Percentiles rank a stretch among this genome's conserved stretches.
Evolutionary conservation across 1,139 yeast species (phyloP).

Genomic region (Geotrichum fermentans): DNA sequence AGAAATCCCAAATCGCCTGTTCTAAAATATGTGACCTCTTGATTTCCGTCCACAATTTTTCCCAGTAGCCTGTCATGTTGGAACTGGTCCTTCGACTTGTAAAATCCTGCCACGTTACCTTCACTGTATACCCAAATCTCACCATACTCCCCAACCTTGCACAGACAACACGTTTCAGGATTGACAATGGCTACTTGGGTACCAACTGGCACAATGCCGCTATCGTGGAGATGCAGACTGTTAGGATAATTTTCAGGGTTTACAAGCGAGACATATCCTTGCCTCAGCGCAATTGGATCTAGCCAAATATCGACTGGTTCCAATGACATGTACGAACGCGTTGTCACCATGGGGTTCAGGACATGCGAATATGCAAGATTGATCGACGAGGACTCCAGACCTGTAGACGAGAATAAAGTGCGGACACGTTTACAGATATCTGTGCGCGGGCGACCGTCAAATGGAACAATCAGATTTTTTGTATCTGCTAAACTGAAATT

Average conservation of each 20-base stretch:
- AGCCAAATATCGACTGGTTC: slow-evolving; percentile 84
- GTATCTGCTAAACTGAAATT: slow-evolving; percentile 59
- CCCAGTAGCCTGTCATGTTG: slow-evolving; percentile 52
- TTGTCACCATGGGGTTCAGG: slow-evolving; percentile 77
- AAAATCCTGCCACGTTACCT: slow-evolving; percentile 64
- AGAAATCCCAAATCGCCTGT: slow-evolving; percentile 94
- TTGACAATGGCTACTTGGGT: slow-evolving; percentile 92
- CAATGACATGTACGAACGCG: slow-evolving; percentile 82
- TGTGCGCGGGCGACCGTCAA: slow-evolving; percentile 68
- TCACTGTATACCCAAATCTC: slow-evolving; percentile 96
- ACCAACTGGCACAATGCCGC: slow-evolving; percentile 94
- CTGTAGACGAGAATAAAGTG: slow-evolving; percentile 58
- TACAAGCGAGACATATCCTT: slow-evolving; percentile 78
- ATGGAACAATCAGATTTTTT: slow-evolving; percentile 79
- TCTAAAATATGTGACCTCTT: slow-evolving; percentile 61
- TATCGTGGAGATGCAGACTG: slow-evolving; percentile 79
- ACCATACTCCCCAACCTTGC: slow-evolving; percentile 92
- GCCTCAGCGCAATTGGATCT: slow-evolving; percentile 83
- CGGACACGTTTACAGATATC: slow-evolving; percentile 53
- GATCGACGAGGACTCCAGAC: slow-evolving; percentile 64
- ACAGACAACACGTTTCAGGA: slow-evolving; percentile 76
- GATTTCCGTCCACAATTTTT: slow-evolving; percentile 57
- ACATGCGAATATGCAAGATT: slow-evolving; percentile 74
- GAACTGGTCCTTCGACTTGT: slow-evolving; percentile 47
- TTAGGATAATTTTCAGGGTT: slow-evolving; percentile 64